Evolutionary conservation across 108 stramenopile species (phyloP).

Genomic region (Skeletonema costatum): DNA sequence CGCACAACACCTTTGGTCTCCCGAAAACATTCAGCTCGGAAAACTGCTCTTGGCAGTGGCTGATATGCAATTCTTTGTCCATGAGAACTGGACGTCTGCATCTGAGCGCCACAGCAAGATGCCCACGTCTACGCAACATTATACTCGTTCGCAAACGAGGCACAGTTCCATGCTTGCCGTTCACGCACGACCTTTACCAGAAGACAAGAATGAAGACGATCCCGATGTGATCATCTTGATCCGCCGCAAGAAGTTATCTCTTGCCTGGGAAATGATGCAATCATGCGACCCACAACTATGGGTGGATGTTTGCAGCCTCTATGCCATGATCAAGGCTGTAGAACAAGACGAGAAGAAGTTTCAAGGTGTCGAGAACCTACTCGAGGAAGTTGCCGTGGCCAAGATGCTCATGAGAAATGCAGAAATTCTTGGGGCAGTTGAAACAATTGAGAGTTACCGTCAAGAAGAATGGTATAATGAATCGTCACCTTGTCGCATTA

Average conservation of each 20-base stretch:
- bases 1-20: background rate
- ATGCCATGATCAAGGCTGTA: slow-evolving; percentile 21
- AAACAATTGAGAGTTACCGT: slow-evolving; percentile 25
- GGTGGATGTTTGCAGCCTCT: slow-evolving; percentile 35
- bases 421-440: slow-evolving; percentile 31
- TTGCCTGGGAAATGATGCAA: slow-evolving; percentile 45
- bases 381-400: slow-evolving; percentile 36
- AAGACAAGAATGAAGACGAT: slow-evolving; percentile 14
- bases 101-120: slow-evolving; percentile 27
- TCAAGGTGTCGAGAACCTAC: slow-evolving; percentile 10
- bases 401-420: slow-evolving; percentile 39
- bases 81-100: slow-evolving; percentile 41
- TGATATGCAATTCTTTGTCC: slow-evolving; percentile 38
- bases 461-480: slow-evolving; percentile 38
- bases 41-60: slow-evolving; percentile 24
- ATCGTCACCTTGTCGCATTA: slow-evolving; percentile 10
- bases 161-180: slow-evolving; percentile 44
- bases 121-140: slow-evolving; percentile 33
- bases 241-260: slow-evolving; percentile 32
- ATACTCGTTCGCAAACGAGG: slow-evolving; percentile 22
- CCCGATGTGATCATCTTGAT: slow-evolving; percentile 22
- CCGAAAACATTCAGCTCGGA: slow-evolving; percentile 8
- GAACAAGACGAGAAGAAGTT: slow-evolving; percentile 20
- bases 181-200: slow-evolving; percentile 34
- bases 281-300: slow-evolving; percentile 30